Percentiles rank a stretch among this genome's conserved stretches.
Conservation (phyloP, 495 filamentous ascomycete genomes). For the Glonium stellatum region DNA sequence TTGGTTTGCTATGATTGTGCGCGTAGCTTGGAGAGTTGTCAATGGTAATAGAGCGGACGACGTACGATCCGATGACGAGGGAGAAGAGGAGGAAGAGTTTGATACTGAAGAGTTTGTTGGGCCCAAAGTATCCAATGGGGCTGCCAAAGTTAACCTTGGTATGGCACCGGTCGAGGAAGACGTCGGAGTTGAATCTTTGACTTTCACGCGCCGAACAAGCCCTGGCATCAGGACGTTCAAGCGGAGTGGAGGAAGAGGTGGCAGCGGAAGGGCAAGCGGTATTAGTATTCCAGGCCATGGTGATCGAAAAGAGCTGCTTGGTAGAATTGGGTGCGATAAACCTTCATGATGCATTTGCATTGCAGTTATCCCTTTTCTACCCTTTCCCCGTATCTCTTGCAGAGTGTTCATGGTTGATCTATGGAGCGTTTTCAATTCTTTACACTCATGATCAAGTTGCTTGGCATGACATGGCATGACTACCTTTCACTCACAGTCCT, state of each 20-base stretch:
- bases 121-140: constrained; percentile 12
- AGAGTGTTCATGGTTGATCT: not conserved
- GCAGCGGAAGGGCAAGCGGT: constrained; percentile 15
- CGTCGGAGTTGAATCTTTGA: constrained; percentile 51
- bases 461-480: not conserved
- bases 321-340: constrained; percentile 36
- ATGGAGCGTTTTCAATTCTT: not conserved
- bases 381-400: not conserved
- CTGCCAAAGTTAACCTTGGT: constrained; percentile 26
- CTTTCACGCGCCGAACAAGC: constrained; percentile 20
- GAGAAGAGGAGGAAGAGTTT: constrained; percentile 48
- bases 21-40: constrained; percentile 69
- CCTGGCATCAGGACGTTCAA: constrained; percentile 12
- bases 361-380: not conserved
- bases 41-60: constrained; percentile 77
- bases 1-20: constrained; percentile 85
- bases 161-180: constrained; percentile 54
- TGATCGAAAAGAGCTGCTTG: constrained; percentile 35
- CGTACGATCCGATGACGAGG: constrained; percentile 79
- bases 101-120: constrained; percentile 16
- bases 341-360: constrained; percentile 12
- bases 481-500: not conserved
- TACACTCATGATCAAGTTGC: not conserved
- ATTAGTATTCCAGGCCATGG: constrained; percentile 35
- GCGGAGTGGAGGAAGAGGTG: constrained; percentile 11